phyloP scores from a whole-genome alignment of 2,329 filamentous ascomycete genomes.

The Sporothrix variecibatus region DNA sequence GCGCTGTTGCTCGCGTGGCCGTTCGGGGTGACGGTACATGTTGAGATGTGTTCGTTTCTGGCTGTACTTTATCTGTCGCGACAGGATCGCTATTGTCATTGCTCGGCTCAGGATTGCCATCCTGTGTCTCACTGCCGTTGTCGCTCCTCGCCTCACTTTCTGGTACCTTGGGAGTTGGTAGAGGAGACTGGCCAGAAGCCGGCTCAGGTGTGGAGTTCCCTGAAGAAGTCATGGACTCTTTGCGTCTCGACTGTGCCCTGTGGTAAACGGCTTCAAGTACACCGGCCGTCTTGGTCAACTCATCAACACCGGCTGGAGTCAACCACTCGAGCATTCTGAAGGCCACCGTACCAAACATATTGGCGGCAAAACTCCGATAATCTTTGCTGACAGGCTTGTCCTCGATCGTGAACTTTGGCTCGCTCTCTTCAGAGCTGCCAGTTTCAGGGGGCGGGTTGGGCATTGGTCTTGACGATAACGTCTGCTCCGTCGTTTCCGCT shows the following conservation, averaged over 20 bases:
- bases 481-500: not conserved
- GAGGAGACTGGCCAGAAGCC: not conserved
- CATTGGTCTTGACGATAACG: not conserved
- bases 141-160: not conserved
- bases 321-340: constrained; percentile 73
- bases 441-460: too few species aligned
- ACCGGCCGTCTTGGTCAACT: constrained; percentile 46
- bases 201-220: not conserved
- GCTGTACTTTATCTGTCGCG: not conserved
- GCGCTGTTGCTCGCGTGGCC: not conserved
- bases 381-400: constrained; percentile 56
- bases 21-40: not conserved
- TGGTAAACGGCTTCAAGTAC: constrained; percentile 34
- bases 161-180: not conserved
- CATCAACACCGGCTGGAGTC: constrained; percentile 58
- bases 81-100: not conserved
- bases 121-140: not conserved
- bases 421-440: not conserved
- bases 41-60: not conserved
- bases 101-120: not conserved
- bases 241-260: constrained; percentile 27
- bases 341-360: constrained; percentile 64
- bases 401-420: constrained; percentile 42
- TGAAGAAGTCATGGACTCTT: not conserved
- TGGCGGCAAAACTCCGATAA: constrained; percentile 62